Base-by-base conservation (phyloP, 306 rosid genomes). In the Purshia tridentata region DNA sequence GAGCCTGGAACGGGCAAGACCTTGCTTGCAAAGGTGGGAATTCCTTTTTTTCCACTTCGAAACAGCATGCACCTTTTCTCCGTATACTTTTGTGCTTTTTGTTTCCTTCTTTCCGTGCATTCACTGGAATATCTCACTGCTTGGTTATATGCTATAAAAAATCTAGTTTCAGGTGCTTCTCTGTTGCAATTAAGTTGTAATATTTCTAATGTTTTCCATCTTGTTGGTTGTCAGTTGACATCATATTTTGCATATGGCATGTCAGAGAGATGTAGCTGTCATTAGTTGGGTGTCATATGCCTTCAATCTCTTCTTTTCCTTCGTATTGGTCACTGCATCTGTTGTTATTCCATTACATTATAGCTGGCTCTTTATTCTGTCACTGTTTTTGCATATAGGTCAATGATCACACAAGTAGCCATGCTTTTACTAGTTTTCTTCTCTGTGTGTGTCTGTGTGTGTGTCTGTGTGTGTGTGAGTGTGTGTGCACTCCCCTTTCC, bases 1-100 rank as follows among this genome's bases (percentile, higher is more conserved):
- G 98, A 91, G 71, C 99, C 99, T 51, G 99, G 99, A 77, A 95
- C 99, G 0, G 99, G 99, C 67, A 95, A 95, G 86, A 95, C 99
- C n/a, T 82, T 95, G 80, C 96, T 95, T 63, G 99, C 99, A 0
- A 94, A 94, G 97, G 99, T 94, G 61, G 46, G 70, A 8, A 2
- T 77, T 49, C 16, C 4, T 54, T 54, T 72, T 29, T 52, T 5
- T 58, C 42, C 52, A n/a, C 67, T 22, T 15, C 3, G 37, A 8
- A 18, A 63, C 8, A 35, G 14, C 41, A 55, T 71, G 54, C 41
- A 14, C 18, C 3, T 8, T 46, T 3, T 22, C 40, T 5, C n/a
- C 6, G 16, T 4, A 29, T 59, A 12, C 45, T 16, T 16, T 19
- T 59, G 45, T 65, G 41, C 15, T 22, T 42, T 42, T 6, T 22